Conservation (phyloP, 495 filamentous ascomycete species). For the Corynascus novoguineensis region DNA sequence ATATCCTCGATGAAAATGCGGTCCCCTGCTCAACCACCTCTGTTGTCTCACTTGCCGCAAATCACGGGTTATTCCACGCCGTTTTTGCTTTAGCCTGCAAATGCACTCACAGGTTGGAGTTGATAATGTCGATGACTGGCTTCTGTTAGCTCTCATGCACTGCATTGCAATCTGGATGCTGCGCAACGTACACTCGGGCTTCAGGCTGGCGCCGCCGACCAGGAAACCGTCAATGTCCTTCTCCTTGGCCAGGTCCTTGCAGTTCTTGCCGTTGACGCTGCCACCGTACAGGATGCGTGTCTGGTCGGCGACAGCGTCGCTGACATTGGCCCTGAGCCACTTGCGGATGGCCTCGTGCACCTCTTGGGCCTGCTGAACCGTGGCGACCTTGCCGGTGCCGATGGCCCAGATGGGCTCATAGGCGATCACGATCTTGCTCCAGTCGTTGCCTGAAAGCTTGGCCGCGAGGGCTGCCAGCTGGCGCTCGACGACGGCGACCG, state of each 20-base stretch:
- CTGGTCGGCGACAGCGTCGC: slow-evolving; percentile 61
- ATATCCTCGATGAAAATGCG: slow-evolving; percentile 11
- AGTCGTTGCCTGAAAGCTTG: slow-evolving; percentile 64
- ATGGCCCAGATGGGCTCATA: slow-evolving; percentile 99
- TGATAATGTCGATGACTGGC: slow-evolving; percentile 57
- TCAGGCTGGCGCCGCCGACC: slow-evolving; percentile 95
- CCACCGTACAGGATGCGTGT: slow-evolving; percentile 94
- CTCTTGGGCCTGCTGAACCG: slow-evolving; percentile 88
- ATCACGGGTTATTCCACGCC: slow-evolving; percentile 9
- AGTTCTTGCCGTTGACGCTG: slow-evolving; percentile 97
- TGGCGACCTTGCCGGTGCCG: slow-evolving; percentile 95
- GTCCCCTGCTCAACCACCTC: slow-evolving; percentile 8
- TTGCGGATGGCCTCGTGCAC: slow-evolving; percentile 87
- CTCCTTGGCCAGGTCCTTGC: slow-evolving; percentile 83
- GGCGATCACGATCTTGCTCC: slow-evolving; percentile 90
- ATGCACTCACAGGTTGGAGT: slow-evolving; percentile 42
- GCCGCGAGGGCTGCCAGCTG: slow-evolving; percentile 65
- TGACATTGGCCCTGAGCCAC: slow-evolving; percentile 75
- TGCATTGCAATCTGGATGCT: no score
- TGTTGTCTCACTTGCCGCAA: neutral
- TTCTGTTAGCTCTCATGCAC: slow-evolving; percentile 22
- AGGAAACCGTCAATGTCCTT: slow-evolving; percentile 96
- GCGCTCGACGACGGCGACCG: slow-evolving; percentile 80
- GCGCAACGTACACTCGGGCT: slow-evolving; percentile 86
- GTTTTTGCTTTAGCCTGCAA: neutral